These are phyloP conservation scores for Nannizziopsis arthrosporioides DNA, from an alignment of 2,329 filamentous ascomycete species.

Conservation along the genomic window DNA sequence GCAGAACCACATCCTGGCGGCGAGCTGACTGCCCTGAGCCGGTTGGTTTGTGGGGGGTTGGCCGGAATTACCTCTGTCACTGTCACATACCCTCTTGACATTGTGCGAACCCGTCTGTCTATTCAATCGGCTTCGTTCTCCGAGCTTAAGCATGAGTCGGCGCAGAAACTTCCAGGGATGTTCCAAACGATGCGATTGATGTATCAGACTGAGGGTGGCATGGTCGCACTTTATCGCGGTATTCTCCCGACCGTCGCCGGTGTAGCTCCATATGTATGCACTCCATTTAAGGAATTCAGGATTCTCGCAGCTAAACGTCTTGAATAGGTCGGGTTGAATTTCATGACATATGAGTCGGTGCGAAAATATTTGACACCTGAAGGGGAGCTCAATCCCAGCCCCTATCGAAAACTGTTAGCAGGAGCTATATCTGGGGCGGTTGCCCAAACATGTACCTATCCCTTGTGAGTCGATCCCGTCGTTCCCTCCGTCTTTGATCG, in stretches of 20 bases:
- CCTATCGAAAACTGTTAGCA: conserved; percentile 69
- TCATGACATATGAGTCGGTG: conserved; percentile 93
- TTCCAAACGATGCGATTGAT: conserved; percentile 69
- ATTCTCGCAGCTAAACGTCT: conserved; percentile 14
- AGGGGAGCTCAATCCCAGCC: conserved; percentile 70
- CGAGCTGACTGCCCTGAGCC: conserved; percentile 59
- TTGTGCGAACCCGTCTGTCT: conserved; percentile 86
- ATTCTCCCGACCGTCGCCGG: conserved; percentile 89
- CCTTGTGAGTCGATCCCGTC: conserved; percentile 54
- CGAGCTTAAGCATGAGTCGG: conserved; percentile 52
- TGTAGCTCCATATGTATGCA: conserved; percentile 76
- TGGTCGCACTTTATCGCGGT: conserved; percentile 78
- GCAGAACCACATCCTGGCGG: conserved; percentile 58
- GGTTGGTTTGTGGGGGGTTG: conserved; percentile 77
- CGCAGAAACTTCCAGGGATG: conserved; percentile 67
- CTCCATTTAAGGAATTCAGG: conserved; percentile 18
- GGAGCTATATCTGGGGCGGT: conserved; percentile 93
- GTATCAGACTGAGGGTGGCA: conserved; percentile 83
- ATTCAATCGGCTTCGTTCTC: conserved; percentile 96
- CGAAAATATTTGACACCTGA: conserved; percentile 75
- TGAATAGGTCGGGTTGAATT: conserved; percentile 76
- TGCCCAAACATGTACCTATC: conserved; percentile 95
- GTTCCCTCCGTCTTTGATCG: conserved; percentile 4
- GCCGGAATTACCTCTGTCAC: conserved; percentile 94
- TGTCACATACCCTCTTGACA: conserved; percentile 91